A percentile compares a stretch with the other conserved stretches of the same genome.
Conservation (phyloP, 306 rosid species). For the Citrullus mucosospermus region DNA sequence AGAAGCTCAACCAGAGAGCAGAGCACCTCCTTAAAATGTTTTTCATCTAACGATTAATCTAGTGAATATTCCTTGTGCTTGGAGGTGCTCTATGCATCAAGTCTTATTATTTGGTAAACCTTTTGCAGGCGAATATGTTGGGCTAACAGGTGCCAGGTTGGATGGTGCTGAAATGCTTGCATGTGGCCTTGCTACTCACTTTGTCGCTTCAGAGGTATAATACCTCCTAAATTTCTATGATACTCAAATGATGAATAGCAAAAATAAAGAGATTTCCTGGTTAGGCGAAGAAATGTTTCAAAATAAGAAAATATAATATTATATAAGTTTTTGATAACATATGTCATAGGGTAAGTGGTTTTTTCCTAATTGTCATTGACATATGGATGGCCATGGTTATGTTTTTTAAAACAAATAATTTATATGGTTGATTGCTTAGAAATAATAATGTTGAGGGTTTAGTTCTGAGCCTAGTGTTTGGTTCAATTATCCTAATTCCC, state of each 20-base stretch:
- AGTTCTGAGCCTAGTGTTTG: neutral
- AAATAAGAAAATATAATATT: neutral
- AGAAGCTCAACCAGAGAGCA: neutral
- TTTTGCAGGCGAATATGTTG: slow-evolving; percentile 86
- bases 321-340: neutral
- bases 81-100: neutral
- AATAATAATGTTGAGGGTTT: neutral
- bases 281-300: neutral
- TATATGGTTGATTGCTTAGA: neutral
- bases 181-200: slow-evolving; percentile 95
- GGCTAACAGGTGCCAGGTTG: slow-evolving; percentile 83
- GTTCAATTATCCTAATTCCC: neutral
- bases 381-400: neutral
- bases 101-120: neutral
- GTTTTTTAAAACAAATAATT: neutral
- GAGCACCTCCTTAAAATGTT: neutral
- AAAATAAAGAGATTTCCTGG: neutral
- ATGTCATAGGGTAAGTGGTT: neutral
- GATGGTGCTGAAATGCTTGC: slow-evolving; percentile 96
- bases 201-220: slow-evolving; percentile 59
- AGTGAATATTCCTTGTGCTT: neutral
- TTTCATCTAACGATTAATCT: neutral
- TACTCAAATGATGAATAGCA: neutral
- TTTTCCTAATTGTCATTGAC: neutral
- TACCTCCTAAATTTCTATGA: slow-evolving; percentile 12